Conservation (phyloP, 2,329 filamentous ascomycete genomes). For the Claviceps fusiformis region DNA sequence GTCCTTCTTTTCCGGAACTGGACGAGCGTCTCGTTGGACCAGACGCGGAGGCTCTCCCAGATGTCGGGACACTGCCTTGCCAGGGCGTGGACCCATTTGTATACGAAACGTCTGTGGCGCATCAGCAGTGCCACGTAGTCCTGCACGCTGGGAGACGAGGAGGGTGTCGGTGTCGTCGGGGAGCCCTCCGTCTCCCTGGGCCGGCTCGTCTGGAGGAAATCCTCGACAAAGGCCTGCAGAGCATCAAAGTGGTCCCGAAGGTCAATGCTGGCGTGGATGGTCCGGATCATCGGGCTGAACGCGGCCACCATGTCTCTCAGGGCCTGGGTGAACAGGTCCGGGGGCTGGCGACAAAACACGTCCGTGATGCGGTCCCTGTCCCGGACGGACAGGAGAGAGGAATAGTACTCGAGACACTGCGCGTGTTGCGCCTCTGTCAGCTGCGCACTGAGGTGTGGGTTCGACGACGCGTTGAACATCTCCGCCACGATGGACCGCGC, state of each 20-base stretch:
- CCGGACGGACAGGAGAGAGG: conserved; percentile 54
- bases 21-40: conserved; percentile 42
- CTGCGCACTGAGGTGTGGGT: conserved; percentile 28
- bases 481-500: conserved; percentile 49
- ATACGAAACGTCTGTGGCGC: conserved; percentile 48
- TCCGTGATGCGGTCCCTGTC: conserved; percentile 60
- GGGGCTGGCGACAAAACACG: conserved; percentile 52
- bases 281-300: conserved; percentile 62
- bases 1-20: conserved; percentile 32
- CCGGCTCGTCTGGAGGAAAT: conserved; percentile 50
- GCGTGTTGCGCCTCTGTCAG: conserved; percentile 48
- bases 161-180: too few species aligned
- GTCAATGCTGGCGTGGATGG: conserved; percentile 58
- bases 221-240: conserved; percentile 53
- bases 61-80: conserved; percentile 55
- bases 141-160: conserved; percentile 42
- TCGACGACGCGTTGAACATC: conserved; percentile 44
- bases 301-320: conserved; percentile 51
- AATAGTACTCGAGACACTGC: conserved; percentile 55
- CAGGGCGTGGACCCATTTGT: conserved; percentile 59
- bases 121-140: conserved; percentile 57
- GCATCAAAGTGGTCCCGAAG: conserved; percentile 55
- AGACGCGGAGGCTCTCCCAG: conserved; percentile 44
- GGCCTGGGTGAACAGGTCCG: conserved; percentile 58
- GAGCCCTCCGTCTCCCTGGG: conserved; percentile 20